phyloP scores from a whole-genome alignment of 768 basidiomycete genomes.

The Coprinopsis cinerea region DNA sequence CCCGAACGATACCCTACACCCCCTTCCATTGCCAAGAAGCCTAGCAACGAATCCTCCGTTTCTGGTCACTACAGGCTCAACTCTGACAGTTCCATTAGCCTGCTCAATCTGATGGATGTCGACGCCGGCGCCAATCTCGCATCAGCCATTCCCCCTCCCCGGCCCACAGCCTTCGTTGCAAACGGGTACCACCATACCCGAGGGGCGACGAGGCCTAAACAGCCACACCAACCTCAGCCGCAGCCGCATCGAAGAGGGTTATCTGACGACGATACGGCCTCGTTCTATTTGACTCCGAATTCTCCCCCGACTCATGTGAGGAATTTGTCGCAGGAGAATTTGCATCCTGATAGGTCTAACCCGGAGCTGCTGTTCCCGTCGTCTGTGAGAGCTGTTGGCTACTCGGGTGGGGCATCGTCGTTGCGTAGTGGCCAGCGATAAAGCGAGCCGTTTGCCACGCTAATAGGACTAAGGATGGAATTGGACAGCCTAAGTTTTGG shows the following conservation, averaged over 20 bases:
- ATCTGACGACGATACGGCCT: slow-evolving; percentile 1
- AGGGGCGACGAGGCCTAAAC: too few relatives aligned
- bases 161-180: neutral
- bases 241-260: neutral
- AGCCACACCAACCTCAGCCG: neutral
- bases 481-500: too few relatives aligned
- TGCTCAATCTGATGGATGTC: neutral
- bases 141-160: neutral
- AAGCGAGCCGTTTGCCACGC: too few relatives aligned
- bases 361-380: slow-evolving; percentile 30
- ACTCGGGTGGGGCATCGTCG: slow-evolving; percentile 13
- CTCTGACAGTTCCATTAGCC: neutral
- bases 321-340: slow-evolving; percentile 21
- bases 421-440: too few relatives aligned
- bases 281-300: slow-evolving; percentile 4
- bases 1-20: slow-evolving; percentile 6
- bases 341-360: slow-evolving; percentile 17
- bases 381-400: slow-evolving; percentile 30
- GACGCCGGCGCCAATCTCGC: neutral
- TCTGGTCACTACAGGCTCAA: neutral
- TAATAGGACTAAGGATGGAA: too few relatives aligned
- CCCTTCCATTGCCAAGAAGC: neutral
- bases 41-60: neutral
- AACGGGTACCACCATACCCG: neutral
- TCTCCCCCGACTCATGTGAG: slow-evolving; percentile 7